Conservation (phyloP, 441 rosid genomes). For the Arabidopsis lyrata region DNA sequence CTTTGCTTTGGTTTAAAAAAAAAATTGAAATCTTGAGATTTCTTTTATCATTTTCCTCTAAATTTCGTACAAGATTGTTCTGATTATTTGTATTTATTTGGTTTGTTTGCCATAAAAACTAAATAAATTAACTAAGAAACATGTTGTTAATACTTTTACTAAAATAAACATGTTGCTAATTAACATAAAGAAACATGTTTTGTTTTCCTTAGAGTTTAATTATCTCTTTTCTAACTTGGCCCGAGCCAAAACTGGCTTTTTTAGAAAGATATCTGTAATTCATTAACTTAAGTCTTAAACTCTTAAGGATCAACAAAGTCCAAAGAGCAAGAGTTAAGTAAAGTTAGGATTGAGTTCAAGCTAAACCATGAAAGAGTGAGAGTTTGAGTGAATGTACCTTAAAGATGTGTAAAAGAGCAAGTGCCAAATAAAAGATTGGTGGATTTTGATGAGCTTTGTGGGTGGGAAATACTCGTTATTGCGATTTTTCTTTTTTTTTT, state of each 20-base stretch:
- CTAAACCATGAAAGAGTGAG: neutral
- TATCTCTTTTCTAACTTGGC: conserved; percentile 1
- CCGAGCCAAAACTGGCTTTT: neutral
- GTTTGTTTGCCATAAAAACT: neutral
- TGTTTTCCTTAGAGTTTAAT: neutral
- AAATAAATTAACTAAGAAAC: neutral
- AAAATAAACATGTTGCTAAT: neutral
- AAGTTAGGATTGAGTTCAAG: neutral
- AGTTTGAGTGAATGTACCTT: conserved; percentile 5
- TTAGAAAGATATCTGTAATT: neutral
- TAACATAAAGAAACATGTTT: neutral
- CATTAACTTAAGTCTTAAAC: too few relatives aligned
- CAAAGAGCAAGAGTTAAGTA: neutral
- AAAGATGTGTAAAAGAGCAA: neutral
- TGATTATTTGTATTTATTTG: neutral
- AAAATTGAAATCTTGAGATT: too few relatives aligned
- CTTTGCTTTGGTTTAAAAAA: too few relatives aligned
- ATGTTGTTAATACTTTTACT: neutral
- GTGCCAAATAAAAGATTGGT: neutral
- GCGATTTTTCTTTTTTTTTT: too few relatives aligned
- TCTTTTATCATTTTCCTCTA: neutral
- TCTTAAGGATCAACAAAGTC: neutral
- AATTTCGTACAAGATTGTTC: conserved; percentile 2
- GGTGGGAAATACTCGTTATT: neutral
- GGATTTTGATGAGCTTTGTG: neutral